phyloP scores from a whole-genome alignment of 495 filamentous ascomycete species.

The Jackrogersella multiformis region DNA sequence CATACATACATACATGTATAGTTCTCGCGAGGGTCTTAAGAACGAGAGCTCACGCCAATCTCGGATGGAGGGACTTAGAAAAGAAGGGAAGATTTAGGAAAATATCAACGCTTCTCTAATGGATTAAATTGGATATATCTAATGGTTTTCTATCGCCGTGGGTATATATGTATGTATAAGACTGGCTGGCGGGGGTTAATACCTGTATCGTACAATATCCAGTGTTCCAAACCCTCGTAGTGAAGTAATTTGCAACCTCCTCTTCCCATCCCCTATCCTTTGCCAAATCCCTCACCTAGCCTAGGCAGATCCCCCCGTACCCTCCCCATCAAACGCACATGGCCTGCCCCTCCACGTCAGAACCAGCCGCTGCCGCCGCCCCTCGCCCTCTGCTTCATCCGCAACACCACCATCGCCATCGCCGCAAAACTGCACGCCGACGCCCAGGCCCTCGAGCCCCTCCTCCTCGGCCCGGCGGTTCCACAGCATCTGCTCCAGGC shows the following conservation, averaged over 20 bases:
- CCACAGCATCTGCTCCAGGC: conserved; percentile 73
- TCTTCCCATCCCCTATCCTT: no score
- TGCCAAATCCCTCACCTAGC: no score
- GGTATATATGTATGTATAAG: not conserved
- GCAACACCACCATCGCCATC: no score
- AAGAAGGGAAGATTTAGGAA: not conserved
- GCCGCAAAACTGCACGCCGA: conserved; percentile 65
- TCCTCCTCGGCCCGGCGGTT: conserved; percentile 69
- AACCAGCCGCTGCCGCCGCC: conserved; percentile 46
- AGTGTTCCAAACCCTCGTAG: not conserved
- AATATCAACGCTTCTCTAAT: not conserved
- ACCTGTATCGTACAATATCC: not conserved
- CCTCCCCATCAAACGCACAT: conserved; percentile 6
- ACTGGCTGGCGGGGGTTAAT: not conserved
- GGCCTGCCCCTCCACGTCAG: conserved; percentile 68
- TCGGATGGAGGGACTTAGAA: not conserved
- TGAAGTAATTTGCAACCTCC: not conserved
- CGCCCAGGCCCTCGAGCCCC: conserved; percentile 71
- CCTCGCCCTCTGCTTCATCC: conserved; percentile 29
- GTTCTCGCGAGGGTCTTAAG: not conserved
- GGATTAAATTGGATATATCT: not conserved
- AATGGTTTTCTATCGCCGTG: not conserved
- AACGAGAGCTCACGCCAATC: conserved; percentile 5
- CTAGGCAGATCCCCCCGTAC: not conserved
- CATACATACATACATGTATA: not conserved